Evolutionary conservation across 371 early-diverging fungal species (phyloP), one percentile per base, ranked within the genome.

Genomic region (Sporodiniella umbellata): DNA sequence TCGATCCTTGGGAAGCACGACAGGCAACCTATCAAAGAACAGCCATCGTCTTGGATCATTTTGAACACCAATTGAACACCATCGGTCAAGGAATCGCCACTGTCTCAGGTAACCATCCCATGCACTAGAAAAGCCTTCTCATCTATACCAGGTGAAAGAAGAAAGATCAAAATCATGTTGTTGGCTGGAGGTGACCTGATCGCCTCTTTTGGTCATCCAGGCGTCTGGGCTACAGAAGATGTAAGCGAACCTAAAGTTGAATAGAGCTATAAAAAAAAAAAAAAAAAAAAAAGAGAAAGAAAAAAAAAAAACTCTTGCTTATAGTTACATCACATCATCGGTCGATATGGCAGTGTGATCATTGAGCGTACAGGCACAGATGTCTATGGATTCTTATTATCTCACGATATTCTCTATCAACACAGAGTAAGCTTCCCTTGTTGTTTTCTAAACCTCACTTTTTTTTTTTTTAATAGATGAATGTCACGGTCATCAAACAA

Each of bases 171-270:
- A 48, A 86, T 96, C 35, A 85, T 96, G 83, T 74, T 98, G 19
- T 74, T 98, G 47, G 97, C 99, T 24, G 99, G 99, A 31, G 97
- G 96, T 40, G 99, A 98, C 62, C 69, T 98, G 42, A 96, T 98
- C 23, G 89, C 96, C 56, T 93, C 94, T 3, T 95, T 98, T 75
- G 92, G 90, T 4, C 81, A 84, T 31, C 94, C 94, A 5, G 85
- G 88, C 46, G 84, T 97, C 15, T 98, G 99, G 99, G 74, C 86
- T 3, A 79, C 86, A 2, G 21, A 40, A 18, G 40, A 40, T 19
- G 40, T 40, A 19, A 40, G 40, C 12, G 31, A 10, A 31, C 2
- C 18, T 2, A 4, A 37, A 37, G 11, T 15, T n/a, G 7, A 10
- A 31, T 10, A 31, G 12, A 1, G 31, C 12, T 31, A 31, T 31